Evolutionary conservation across 345 rosid species (phyloP), one percentile per base, ranked within the genome.

Genomic region (Schrenkiella parvula): DNA sequence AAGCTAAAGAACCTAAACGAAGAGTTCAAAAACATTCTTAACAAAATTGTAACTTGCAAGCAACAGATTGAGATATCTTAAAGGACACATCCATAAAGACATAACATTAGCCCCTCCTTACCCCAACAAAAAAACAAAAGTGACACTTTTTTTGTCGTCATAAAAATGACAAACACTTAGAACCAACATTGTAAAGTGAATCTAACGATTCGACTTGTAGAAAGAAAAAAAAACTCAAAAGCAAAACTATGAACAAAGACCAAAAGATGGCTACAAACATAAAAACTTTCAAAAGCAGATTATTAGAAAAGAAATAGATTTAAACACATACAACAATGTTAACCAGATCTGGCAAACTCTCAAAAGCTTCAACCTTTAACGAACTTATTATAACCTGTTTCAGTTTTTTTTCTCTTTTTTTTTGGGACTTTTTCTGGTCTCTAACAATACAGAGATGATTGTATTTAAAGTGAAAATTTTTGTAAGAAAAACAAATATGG

Each of bases 381-480:
- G 54, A 67, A 51, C 79, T 68, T 75, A 75, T 75, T 75, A 23
- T 59, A 68, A 68, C 31, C 68, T 68, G 79, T 75, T 68, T 52
- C 69, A 51, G 56, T 41, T 67, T 66, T 31, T 14, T 35, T 28
- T 59, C 29, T 11, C 6, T 2, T 52, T 23, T 26, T 57, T 17
- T 17, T 46, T 12, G 17, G 43, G 56, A 64, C 35, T 37, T 31
- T n/a, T 71, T 37, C 66, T 57, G 58, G 78, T 75, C 22, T 68
- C 69, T 75, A 68, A 75, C 68, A 75, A 59, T 66, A 74, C 78
- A 68, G 63, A 50, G 55, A 66, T 74, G 41, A 52, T 67, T 29
- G 69, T 75, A 68, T 66, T 59, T 63, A 59, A 68, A 75, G 41
- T 34, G 68, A 60, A 68, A 39, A 7, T 50, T 50, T 52, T 67